Evolutionary conservation across 345 rosid genomes (phyloP), one percentile per base, ranked within the genome.

Genomic region (Angophora floribunda): DNA sequence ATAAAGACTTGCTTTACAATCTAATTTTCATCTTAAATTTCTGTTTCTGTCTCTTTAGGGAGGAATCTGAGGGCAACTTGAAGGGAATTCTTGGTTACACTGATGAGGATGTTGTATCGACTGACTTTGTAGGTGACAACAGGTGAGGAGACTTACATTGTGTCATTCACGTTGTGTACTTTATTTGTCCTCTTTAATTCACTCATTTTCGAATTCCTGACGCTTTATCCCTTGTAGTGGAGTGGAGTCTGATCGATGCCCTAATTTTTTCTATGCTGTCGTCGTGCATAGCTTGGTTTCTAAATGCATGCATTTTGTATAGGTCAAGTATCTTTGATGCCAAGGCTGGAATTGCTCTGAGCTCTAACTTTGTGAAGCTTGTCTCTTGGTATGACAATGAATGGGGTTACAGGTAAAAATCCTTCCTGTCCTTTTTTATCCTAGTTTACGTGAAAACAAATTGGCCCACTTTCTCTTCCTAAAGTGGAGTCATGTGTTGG

Each of bases 11-110:
- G 24, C 50, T 8, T 22, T 86, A 49, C 61, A 79, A 59, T 65
- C 22, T 50, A 12, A 57, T 67, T 75, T 32, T 50, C 52, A 14
- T 85, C 44, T 28, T 28, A n/a, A n/a, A 51, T 85, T 44, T 12
- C 70, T 30, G 21, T 45, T 21, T 67, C 1, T 86, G n/a, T 36
- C 55, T 21, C 14, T 86, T 28, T 86, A 95, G 98, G 95, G 92
- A 61, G 82, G 98, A 89, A 85, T 93, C 98, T 86, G 93, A 94
- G 91, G 90, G 91, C 52, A 70, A 87, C 53, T 26, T 95, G 92
- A 95, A 95, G 91, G 98, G 98, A 90, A 93, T 95, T 86, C 93
- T 95, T 24, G 96, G 96, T 47, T 95, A 94, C 90, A 93, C 93
- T 0, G 95, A 92, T 13, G 95, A 95, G 63, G 97, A 94, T 89